Percentiles rank a stretch among this genome's conserved stretches.
Evolutionary conservation across 2,329 filamentous ascomycete genomes (phyloP).

Genomic region (Cryphonectria japonica): DNA sequence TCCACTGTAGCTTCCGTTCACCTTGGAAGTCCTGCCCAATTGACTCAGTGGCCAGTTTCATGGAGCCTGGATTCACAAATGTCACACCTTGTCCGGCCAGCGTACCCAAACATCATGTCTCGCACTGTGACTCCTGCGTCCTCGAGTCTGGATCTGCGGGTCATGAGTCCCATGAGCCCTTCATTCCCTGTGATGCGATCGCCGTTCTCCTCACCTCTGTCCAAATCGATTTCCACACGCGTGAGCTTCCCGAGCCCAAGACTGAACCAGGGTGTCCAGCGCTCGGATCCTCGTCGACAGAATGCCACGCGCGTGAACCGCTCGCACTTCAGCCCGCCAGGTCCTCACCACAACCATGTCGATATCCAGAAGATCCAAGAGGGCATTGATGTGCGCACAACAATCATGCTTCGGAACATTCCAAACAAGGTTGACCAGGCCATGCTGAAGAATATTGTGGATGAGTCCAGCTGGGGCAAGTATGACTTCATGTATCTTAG

Average conservation of each 20-base stretch:
- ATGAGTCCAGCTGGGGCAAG: conserved; percentile 76
- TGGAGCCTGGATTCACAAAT: conserved; percentile 13
- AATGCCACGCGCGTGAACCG: conserved; percentile 52
- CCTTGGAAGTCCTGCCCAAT: conserved; percentile 7
- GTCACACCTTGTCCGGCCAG: not conserved
- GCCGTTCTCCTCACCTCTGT: conserved; percentile 15
- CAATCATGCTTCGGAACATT: conserved; percentile 95
- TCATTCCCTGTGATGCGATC: conserved; percentile 39
- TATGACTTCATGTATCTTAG: conserved; percentile 96
- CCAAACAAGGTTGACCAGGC: conserved; percentile 84
- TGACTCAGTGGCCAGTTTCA: conserved; percentile 17
- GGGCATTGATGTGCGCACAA: conserved; percentile 75
- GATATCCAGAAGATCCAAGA: conserved; percentile 63
- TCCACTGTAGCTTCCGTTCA: not conserved
- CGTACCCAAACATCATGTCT: conserved; percentile 9
- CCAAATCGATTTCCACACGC: conserved; percentile 34
- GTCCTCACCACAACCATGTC: conserved; percentile 62
- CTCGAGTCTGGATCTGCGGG: not conserved
- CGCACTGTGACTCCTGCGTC: conserved; percentile 14
- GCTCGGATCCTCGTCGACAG: conserved; percentile 51
- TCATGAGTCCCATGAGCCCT: conserved; percentile 38
- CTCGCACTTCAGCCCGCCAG: conserved; percentile 48
- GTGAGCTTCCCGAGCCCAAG: conserved; percentile 48
- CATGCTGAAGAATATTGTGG: conserved; percentile 78
- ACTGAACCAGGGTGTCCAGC: conserved; percentile 39